These are phyloP conservation scores for Phytophthora ohioensis DNA, from an alignment of 352 stramenopile species.

Conservation along the genomic window DNA sequence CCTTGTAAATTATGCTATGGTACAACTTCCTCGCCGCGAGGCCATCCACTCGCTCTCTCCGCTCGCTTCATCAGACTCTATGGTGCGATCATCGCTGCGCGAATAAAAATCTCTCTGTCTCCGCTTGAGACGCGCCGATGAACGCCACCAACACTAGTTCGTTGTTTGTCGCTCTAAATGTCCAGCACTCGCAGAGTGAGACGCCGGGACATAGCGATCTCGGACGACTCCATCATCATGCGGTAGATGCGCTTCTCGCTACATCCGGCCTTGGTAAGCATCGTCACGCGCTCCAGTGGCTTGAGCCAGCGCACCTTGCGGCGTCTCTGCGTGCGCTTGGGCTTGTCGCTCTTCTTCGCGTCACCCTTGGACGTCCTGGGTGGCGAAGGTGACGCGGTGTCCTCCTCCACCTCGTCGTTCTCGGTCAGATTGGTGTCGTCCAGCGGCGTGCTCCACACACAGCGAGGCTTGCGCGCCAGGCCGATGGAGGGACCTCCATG, in stretches of 20 bases:
- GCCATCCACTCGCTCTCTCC: not conserved
- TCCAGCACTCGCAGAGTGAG: constrained; percentile 54
- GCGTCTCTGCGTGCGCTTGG: constrained; percentile 40
- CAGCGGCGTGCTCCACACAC: constrained; percentile 57
- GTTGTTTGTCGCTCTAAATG: constrained; percentile 20
- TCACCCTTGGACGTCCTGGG: constrained; percentile 13
- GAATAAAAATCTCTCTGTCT: not conserved
- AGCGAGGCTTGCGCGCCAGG: constrained; percentile 53
- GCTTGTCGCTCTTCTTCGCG: constrained; percentile 24
- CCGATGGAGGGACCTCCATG: constrained; percentile 63
- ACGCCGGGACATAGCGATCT: constrained; percentile 74
- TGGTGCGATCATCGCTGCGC: not conserved
- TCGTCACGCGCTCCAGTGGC: constrained; percentile 63
- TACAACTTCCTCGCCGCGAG: constrained; percentile 1
- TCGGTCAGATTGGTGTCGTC: constrained; percentile 35
- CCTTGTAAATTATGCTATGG: not conserved
- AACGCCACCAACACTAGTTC: no score
- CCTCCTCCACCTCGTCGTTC: constrained; percentile 27
- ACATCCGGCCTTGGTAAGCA: constrained; percentile 71
- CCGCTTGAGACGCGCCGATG: not conserved
- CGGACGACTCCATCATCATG: constrained; percentile 74
- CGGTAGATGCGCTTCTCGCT: constrained; percentile 74
- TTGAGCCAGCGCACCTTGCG: constrained; percentile 72
- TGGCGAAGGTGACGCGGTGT: constrained; percentile 2
- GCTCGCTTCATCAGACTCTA: not conserved